phyloP scores from a whole-genome alignment of 2,329 filamentous ascomycete genomes.

The Chalaropsis thielavioides region DNA sequence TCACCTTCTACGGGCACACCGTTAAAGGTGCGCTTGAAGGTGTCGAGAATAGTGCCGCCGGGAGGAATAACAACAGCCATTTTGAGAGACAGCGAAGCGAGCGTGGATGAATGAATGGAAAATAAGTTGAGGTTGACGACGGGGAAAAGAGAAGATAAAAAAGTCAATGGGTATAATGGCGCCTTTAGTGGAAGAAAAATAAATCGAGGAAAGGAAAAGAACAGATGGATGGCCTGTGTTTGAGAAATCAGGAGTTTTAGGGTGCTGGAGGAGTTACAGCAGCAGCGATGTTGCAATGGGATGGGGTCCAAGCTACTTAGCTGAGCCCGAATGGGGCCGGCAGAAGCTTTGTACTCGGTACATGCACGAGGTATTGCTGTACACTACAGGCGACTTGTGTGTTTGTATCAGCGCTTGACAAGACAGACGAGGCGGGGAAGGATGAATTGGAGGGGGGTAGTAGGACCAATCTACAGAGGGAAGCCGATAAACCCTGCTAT shows the following conservation, averaged over 20 bases:
- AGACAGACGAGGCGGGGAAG: too few species aligned
- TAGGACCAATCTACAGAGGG: neutral
- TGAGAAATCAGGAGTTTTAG: neutral
- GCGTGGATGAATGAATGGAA: neutral
- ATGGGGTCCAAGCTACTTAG: neutral
- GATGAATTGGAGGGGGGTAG: too few species aligned
- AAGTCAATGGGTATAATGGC: conserved; percentile 2
- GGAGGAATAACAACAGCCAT: conserved; percentile 43
- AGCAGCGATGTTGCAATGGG: neutral
- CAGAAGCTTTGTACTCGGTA: too few species aligned
- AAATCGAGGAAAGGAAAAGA: neutral
- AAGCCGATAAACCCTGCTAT: too few species aligned
- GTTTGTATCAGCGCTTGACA: too few species aligned
- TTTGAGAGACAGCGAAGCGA: conserved; percentile 15
- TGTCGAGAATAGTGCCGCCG: conserved; percentile 71
- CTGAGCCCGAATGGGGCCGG: neutral
- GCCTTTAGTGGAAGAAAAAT: neutral
- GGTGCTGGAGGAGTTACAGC: neutral
- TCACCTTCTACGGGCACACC: conserved; percentile 63
- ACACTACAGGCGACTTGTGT: too few species aligned
- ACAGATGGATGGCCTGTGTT: neutral
- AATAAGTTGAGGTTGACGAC: neutral
- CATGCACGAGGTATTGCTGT: neutral
- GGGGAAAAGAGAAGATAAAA: neutral
- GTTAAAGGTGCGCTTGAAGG: conserved; percentile 67